A percentile compares a stretch with the other conserved stretches of the same genome.
phyloP scores from a whole-genome alignment of 2,329 filamentous ascomycete genomes.

The Chaetomium olivaceum region DNA sequence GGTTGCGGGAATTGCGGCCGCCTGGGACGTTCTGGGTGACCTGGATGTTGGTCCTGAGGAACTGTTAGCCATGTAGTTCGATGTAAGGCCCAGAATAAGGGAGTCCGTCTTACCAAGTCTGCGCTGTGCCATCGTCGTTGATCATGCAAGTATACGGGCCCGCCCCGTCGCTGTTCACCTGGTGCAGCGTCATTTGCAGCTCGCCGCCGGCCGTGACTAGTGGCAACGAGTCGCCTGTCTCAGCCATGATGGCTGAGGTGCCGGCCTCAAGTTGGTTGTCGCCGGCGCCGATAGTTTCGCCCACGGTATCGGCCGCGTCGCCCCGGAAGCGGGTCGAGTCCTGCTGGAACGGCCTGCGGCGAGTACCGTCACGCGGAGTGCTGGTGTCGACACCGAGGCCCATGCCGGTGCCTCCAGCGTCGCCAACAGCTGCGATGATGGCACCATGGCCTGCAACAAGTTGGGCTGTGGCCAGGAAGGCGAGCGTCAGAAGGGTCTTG shows the following conservation, averaged over 20 bases:
- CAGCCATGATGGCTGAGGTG: constrained; percentile 58
- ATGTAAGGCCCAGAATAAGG: background rate
- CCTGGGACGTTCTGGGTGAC: constrained; percentile 58
- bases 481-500: constrained; percentile 43
- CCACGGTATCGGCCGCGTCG: constrained; percentile 52
- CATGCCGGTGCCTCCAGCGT: constrained; percentile 58
- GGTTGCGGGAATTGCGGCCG: constrained; percentile 52
- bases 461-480: constrained; percentile 54
- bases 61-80: background rate
- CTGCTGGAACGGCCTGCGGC: constrained; percentile 62
- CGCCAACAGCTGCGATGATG: constrained; percentile 59
- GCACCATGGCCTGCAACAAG: constrained; percentile 62
- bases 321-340: constrained; percentile 64
- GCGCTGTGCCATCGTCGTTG: constrained; percentile 59
- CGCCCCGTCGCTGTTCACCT: constrained; percentile 67
- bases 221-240: constrained; percentile 58
- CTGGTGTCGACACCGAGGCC: constrained; percentile 51
- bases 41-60: constrained; percentile 46
- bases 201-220: constrained; percentile 60
- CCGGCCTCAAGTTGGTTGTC: constrained; percentile 58
- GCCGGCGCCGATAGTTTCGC: constrained; percentile 59
- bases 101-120: constrained; percentile 41
- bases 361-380: constrained; percentile 63
- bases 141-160: constrained; percentile 67
- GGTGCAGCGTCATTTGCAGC: constrained; percentile 64